These are phyloP conservation scores for Globisporangium orthogonon DNA, from an alignment of 352 stramenopile genomes.

Conservation along the genomic window DNA sequence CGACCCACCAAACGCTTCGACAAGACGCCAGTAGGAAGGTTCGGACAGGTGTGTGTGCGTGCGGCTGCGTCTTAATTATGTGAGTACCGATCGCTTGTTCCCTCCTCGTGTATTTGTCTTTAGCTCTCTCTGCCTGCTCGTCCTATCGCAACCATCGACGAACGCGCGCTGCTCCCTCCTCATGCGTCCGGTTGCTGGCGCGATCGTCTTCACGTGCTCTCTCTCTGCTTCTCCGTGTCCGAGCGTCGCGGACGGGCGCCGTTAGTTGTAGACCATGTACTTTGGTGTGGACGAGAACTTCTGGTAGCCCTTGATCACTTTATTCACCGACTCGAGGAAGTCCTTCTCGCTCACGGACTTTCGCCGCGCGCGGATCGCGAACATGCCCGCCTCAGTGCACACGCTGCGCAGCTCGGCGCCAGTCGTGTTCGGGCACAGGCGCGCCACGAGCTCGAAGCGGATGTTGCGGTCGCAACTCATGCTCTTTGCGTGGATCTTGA, in stretches of 20 bases:
- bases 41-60: no score
- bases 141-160: background rate
- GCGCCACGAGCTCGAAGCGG: constrained; percentile 97
- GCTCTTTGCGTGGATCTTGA: constrained; percentile 99
- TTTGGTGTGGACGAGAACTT: constrained; percentile 99
- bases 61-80: background rate
- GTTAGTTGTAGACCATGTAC: constrained; percentile 98
- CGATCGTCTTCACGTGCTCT: background rate
- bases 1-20: no score
- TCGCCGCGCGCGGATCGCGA: constrained; percentile 96
- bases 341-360: constrained; percentile 99
- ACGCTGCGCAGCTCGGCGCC: constrained; percentile 97
- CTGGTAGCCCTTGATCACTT: constrained; percentile 99
- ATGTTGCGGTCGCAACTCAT: constrained; percentile 99
- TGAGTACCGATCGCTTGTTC: background rate
- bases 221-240: background rate
- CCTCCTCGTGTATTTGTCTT: background rate
- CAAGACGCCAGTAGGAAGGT: no score
- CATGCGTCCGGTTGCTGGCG: no score
- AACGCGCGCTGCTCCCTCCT: no score
- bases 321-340: constrained; percentile 99
- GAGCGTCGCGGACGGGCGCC: background rate
- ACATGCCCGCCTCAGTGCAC: constrained; percentile 98
- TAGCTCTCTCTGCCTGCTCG: background rate
- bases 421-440: constrained; percentile 98